A percentile compares a stretch with the other conserved stretches of the same genome.
Conservation (phyloP, 1,139 yeast species). For the Arxiozyma slooffiae region DNA sequence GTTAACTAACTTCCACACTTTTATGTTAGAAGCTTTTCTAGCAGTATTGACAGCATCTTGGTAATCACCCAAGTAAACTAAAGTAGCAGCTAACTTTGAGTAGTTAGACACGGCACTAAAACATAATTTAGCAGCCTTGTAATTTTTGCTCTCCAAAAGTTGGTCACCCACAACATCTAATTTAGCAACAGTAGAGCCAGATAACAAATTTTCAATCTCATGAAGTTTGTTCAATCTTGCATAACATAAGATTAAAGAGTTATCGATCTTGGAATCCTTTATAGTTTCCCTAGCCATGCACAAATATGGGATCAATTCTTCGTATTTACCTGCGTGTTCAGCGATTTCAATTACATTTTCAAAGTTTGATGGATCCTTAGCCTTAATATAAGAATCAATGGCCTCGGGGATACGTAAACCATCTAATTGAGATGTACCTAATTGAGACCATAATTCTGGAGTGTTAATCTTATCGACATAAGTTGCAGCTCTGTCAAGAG, state of each 20-base stretch:
- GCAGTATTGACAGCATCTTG: constrained; percentile 98
- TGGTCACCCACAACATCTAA: constrained; percentile 87
- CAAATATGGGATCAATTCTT: constrained; percentile 78
- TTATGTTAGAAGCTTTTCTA: constrained; percentile 88
- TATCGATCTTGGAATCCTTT: constrained; percentile 89
- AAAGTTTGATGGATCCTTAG: constrained; percentile 83
- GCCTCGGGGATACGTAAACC: constrained; percentile 92
- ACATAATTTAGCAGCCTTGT: constrained; percentile 85
- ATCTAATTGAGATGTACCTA: constrained; percentile 92
- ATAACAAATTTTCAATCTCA: constrained; percentile 78
- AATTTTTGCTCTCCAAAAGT: constrained; percentile 70
- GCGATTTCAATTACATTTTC: constrained; percentile 91
- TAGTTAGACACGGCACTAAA: constrained; percentile 83
- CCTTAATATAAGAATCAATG: constrained; percentile 77
- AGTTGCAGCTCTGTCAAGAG: constrained; percentile 87
- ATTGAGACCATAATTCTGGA: constrained; percentile 86
- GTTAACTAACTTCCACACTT: constrained; percentile 96
- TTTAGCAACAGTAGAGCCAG: constrained; percentile 87
- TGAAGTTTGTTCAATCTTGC: constrained; percentile 67
- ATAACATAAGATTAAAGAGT: constrained; percentile 78
- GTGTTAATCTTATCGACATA: constrained; percentile 85
- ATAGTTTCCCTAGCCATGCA: constrained; percentile 89
- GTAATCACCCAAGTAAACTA: constrained; percentile 83
- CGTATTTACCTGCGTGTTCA: constrained; percentile 92
- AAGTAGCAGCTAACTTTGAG: constrained; percentile 89